Evolutionary conservation across 2,329 filamentous ascomycete genomes (phyloP).

Genomic region (Colletotrichum cordylinicola): DNA sequence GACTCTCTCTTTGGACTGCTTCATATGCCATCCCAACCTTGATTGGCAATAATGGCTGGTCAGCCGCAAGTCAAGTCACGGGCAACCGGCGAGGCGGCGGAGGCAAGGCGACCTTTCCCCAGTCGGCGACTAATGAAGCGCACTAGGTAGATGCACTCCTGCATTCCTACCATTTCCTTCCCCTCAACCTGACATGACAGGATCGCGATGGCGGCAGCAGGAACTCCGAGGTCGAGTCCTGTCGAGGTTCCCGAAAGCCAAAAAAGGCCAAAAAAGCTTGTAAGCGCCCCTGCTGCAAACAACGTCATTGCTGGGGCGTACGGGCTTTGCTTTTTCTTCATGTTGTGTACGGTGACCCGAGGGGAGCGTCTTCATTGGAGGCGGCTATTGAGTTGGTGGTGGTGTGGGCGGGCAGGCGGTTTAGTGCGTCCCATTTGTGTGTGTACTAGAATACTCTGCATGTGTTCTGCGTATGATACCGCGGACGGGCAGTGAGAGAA

Average conservation of each 20-base stretch:
- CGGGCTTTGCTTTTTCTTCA: background rate
- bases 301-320: slow-evolving; percentile 5
- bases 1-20: background rate
- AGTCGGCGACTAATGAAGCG: background rate
- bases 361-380: slow-evolving; percentile 2
- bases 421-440: background rate
- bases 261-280: background rate
- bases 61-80: background rate
- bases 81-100: background rate
- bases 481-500: background rate
- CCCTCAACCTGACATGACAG: background rate
- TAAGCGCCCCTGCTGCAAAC: background rate
- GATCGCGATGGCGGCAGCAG: background rate
- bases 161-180: background rate
- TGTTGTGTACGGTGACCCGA: background rate
- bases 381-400: slow-evolving; percentile 1
- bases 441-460: background rate
- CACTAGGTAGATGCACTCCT: background rate
- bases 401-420: background rate
- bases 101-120: background rate
- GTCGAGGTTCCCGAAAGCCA: background rate
- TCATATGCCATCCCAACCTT: background rate
- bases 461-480: background rate
- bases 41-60: background rate
- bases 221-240: background rate